These are phyloP conservation scores for Beta lomatogona DNA, from an alignment of 179 eudicot genomes.

Conservation along the genomic window DNA sequence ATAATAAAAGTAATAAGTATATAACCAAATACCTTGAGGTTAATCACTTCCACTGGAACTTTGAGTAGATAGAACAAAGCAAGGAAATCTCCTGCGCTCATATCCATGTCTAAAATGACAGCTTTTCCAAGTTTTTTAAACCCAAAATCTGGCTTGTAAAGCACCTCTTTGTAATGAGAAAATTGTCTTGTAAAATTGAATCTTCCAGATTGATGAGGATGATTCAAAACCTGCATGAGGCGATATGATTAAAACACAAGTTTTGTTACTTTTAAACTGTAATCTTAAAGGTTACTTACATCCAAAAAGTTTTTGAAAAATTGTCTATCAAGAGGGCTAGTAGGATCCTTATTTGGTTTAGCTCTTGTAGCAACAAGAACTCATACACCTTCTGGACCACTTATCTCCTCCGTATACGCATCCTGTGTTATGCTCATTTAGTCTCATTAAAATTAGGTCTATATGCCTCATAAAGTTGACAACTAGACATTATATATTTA, in stretches of 20 bases:
- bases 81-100: constrained; percentile 83
- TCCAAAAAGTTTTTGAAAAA: constrained; percentile 61
- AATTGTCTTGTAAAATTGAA: constrained; percentile 80
- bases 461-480: not conserved
- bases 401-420: constrained; percentile 69
- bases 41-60: constrained; percentile 54
- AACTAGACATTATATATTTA: not conserved
- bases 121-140: constrained; percentile 54
- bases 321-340: constrained; percentile 49
- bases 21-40: constrained; percentile 55
- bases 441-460: too few species aligned
- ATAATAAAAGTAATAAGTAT: not conserved
- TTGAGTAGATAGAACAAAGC: constrained; percentile 75
- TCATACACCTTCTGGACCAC: constrained; percentile 51
- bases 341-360: constrained; percentile 55
- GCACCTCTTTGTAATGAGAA: constrained; percentile 54
- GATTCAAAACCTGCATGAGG: constrained; percentile 59
- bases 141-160: constrained; percentile 50
- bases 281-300: constrained; percentile 36
- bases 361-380: constrained; percentile 78
- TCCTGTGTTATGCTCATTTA: constrained; percentile 43
- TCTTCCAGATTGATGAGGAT: constrained; percentile 60
- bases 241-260: not conserved
- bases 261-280: not conserved
- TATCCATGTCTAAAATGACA: constrained; percentile 77